Conservation (phyloP, 768 basidiomycete species). For the Russula griseocarnosa region DNA sequence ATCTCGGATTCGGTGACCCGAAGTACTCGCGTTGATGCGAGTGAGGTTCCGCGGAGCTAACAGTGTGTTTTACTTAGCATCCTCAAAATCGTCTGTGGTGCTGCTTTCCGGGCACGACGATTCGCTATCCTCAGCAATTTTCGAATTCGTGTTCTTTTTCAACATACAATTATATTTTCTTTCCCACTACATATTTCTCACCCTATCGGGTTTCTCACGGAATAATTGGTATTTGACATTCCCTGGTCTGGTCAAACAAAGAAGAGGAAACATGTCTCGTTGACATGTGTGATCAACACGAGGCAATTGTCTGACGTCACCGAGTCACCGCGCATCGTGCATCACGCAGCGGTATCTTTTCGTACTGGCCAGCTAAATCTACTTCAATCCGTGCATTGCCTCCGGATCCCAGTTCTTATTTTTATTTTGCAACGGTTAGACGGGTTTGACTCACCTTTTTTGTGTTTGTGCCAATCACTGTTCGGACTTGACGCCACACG, state of each 20-base stretch:
- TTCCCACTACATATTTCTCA: background rate
- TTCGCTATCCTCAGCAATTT: too few species aligned
- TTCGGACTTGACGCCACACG: background rate
- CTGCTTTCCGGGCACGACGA: background rate
- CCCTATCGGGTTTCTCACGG: background rate
- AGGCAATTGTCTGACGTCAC: constrained; percentile 17
- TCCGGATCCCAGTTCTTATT: background rate
- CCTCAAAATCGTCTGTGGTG: background rate
- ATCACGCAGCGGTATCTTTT: background rate
- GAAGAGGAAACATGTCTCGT: background rate
- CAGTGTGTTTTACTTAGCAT: background rate
- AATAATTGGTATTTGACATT: background rate
- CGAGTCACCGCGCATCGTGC: background rate
- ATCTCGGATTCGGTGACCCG: background rate
- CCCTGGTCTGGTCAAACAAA: background rate
- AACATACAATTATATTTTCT: background rate
- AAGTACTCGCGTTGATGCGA: constrained; percentile 8
- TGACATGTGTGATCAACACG: constrained; percentile 3
- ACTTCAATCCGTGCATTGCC: background rate
- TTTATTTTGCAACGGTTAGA: background rate
- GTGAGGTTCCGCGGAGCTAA: constrained; percentile 4
- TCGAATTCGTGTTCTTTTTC: background rate
- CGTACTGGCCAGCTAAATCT: background rate
- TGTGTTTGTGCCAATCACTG: background rate
- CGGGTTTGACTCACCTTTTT: background rate